Evolutionary conservation across 2,329 filamentous ascomycete genomes (phyloP).

Genomic region (Fusarium xyrophilum): DNA sequence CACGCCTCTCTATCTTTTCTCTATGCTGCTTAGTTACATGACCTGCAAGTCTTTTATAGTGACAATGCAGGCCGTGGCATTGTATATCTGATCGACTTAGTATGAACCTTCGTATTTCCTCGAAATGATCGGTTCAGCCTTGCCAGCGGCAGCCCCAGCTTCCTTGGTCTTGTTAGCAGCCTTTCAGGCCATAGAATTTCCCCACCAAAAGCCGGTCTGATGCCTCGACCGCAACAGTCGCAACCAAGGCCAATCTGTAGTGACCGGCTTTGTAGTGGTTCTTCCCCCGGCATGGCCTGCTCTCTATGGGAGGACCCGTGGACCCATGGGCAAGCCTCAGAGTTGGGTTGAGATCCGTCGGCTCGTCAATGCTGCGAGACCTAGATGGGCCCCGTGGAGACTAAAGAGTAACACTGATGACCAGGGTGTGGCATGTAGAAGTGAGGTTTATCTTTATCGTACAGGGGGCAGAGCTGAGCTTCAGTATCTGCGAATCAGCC

Average conservation of each 20-base stretch:
- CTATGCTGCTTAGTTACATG: slow-evolving; percentile 8
- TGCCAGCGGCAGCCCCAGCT: background rate
- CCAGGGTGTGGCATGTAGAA: slow-evolving; percentile 45
- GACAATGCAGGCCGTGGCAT: background rate
- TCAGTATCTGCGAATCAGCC: slow-evolving; percentile 7
- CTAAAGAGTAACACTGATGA: slow-evolving; percentile 44
- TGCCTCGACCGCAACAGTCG: slow-evolving; percentile 8
- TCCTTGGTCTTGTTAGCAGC: slow-evolving; percentile 4
- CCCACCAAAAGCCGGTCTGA: slow-evolving; percentile 16
- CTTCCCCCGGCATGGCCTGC: slow-evolving; percentile 29
- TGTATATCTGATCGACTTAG: background rate
- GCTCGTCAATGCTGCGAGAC: slow-evolving; percentile 51
- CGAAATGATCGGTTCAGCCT: background rate
- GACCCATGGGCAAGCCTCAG: slow-evolving; percentile 45
- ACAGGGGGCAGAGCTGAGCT: background rate
- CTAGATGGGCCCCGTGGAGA: slow-evolving; percentile 49
- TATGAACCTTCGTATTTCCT: background rate
- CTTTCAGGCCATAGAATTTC: slow-evolving; percentile 10
- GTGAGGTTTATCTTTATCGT: slow-evolving; percentile 40
- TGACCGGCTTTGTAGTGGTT: slow-evolving; percentile 28
- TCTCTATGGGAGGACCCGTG: slow-evolving; percentile 41
- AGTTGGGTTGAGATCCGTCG: slow-evolving; percentile 50
- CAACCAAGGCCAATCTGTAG: slow-evolving; percentile 16
- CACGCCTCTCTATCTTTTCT: background rate
- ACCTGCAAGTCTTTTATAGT: background rate